These are phyloP conservation scores for Yamadazyma siamensis DNA, from an alignment of 1,139 yeast genomes.

Conservation along the genomic window DNA sequence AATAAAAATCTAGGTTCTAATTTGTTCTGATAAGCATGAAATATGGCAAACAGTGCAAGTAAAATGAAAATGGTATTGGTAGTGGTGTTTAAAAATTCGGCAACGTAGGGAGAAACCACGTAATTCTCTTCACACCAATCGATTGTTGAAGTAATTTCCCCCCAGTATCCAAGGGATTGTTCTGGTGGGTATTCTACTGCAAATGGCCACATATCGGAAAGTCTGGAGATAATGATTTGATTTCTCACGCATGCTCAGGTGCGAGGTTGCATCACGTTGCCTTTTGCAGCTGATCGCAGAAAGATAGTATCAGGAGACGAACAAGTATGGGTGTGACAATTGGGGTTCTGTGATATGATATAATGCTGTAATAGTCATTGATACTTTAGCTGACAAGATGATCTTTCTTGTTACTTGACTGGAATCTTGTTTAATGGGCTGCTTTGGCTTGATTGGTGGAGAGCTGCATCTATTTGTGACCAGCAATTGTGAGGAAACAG, in stretches of 20 bases:
- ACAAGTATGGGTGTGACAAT: not conserved
- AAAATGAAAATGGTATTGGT: conserved; percentile 71
- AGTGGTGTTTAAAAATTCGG: conserved; percentile 82
- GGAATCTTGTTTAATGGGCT: no score
- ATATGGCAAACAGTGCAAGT: conserved; percentile 65
- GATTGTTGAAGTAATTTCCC: conserved; percentile 63
- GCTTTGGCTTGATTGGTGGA: no score
- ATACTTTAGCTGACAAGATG: no score
- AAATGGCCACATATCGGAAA: conserved; percentile 43
- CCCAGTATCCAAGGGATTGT: conserved; percentile 44
- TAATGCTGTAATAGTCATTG: no score
- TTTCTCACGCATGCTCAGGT: conserved; percentile 1
- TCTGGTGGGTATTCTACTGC: conserved; percentile 46
- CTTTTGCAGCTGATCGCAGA: not conserved
- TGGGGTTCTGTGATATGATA: not conserved
- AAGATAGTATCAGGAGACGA: conserved; percentile 1
- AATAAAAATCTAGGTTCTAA: conserved; percentile 70
- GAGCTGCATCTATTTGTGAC: no score
- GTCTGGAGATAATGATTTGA: no score
- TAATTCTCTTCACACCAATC: conserved; percentile 98
- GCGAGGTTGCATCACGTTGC: no score
- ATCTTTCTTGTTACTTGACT: no score
- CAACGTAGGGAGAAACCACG: conserved; percentile 77
- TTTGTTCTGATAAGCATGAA: conserved; percentile 55
- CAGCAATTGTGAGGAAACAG: no score